These are phyloP conservation scores for Penicillium sp. DNA, from an alignment of 2,329 filamentous ascomycete species.

Conservation along the genomic window DNA sequence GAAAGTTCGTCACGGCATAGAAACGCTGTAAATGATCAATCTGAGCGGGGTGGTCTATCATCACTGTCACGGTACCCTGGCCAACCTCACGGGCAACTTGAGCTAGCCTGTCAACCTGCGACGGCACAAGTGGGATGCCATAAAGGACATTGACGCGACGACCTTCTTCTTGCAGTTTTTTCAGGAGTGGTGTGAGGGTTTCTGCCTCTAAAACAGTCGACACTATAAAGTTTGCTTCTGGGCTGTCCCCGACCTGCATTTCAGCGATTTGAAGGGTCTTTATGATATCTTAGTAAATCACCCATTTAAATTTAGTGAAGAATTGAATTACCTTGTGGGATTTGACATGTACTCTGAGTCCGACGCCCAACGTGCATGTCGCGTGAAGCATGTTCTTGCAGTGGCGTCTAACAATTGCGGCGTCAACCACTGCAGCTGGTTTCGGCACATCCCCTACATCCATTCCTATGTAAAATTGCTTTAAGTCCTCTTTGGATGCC, in stretches of 20 bases:
- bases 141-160: slow-evolving; percentile 66
- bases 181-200: slow-evolving; percentile 57
- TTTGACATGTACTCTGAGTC: slow-evolving; percentile 75
- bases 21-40: slow-evolving; percentile 49
- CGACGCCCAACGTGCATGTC: slow-evolving; percentile 55
- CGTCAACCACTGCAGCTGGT: slow-evolving; percentile 66
- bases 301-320: too few species aligned
- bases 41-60: slow-evolving; percentile 67
- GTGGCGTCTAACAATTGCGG: slow-evolving; percentile 62
- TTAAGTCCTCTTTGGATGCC: background rate
- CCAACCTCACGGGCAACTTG: slow-evolving; percentile 55
- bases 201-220: slow-evolving; percentile 75
- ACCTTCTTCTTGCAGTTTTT: slow-evolving; percentile 53
- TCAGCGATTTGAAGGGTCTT: slow-evolving; percentile 52
- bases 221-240: slow-evolving; percentile 60
- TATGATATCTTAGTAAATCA: background rate
- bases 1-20: slow-evolving; percentile 39
- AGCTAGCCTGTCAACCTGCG: slow-evolving; percentile 58
- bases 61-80: slow-evolving; percentile 55
- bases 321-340: slow-evolving; percentile 65
- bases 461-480: slow-evolving; percentile 53
- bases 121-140: slow-evolving; percentile 64
- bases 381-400: slow-evolving; percentile 69
- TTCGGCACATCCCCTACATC: slow-evolving; percentile 58
- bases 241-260: slow-evolving; percentile 62